Percentiles rank a stretch among this genome's conserved stretches.
Evolutionary conservation across 2,329 filamentous ascomycete species (phyloP).

Genomic region (Paracorniculantispora psalliotae): DNA sequence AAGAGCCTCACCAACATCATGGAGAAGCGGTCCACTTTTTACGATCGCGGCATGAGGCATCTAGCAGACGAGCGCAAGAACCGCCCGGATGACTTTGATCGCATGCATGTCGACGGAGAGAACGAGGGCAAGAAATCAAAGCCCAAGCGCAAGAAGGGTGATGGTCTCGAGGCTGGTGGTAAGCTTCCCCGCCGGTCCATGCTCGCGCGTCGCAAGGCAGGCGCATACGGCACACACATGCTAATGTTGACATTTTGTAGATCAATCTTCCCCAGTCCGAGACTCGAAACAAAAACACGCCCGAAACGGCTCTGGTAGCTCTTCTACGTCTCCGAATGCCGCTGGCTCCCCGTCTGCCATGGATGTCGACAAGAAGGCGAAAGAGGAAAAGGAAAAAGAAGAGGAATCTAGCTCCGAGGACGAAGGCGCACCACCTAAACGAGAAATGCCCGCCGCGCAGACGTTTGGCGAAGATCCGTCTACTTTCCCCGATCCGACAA

Average conservation of each 20-base stretch:
- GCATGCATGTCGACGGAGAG: conserved; percentile 43
- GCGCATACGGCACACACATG: background rate
- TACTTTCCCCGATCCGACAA: conserved; percentile 83
- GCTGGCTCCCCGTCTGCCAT: conserved; percentile 49
- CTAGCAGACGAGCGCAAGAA: conserved; percentile 62
- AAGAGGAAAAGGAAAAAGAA: conserved; percentile 35
- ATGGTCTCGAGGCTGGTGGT: conserved; percentile 6
- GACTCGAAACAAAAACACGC: conserved; percentile 50
- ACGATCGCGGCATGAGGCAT: conserved; percentile 69
- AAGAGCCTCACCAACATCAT: conserved; percentile 61
- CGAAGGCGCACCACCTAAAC: conserved; percentile 55
- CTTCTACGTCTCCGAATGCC: conserved; percentile 54
- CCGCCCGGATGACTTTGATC: conserved; percentile 49
- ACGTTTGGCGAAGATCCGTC: conserved; percentile 91
- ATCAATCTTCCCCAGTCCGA: conserved; percentile 49
- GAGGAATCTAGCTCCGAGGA: conserved; percentile 53
- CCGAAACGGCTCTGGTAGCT: conserved; percentile 53
- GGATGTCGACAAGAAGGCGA: conserved; percentile 52
- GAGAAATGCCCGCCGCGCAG: conserved; percentile 69
- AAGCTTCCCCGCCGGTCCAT: background rate
- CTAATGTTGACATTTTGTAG: conserved; percentile 25
- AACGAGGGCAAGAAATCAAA: conserved; percentile 56
- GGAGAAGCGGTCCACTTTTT: conserved; percentile 61
- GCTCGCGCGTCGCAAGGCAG: background rate
- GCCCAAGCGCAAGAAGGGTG: conserved; percentile 73